Percentiles rank a stretch among this genome's conserved stretches.
These are phyloP conservation scores for Diplodia corticola DNA, from an alignment of 2,329 filamentous ascomycete genomes.

Conservation along the genomic window DNA sequence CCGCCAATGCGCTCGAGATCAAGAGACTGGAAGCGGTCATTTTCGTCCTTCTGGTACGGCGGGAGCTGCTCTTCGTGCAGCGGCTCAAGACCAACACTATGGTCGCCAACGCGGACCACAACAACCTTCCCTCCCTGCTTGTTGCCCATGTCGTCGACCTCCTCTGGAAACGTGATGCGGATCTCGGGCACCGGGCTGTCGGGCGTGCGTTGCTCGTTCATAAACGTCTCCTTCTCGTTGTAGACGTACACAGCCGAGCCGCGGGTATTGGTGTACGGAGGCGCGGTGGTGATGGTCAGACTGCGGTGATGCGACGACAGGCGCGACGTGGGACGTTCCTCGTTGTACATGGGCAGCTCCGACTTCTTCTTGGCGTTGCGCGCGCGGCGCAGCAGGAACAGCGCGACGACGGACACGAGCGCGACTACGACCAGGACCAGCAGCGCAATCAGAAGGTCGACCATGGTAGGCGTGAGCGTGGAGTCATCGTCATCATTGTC, in stretches of 20 bases:
- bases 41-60: constrained; percentile 81
- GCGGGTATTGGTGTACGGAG: constrained; percentile 29
- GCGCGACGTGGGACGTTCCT: constrained; percentile 44
- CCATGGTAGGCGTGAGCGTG: constrained; percentile 61
- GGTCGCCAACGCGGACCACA: constrained; percentile 86
- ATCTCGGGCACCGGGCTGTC: constrained; percentile 87
- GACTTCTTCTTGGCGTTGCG: constrained; percentile 50
- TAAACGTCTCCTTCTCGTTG: constrained; percentile 76
- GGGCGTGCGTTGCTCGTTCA: constrained; percentile 72
- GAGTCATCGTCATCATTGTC: constrained; percentile 43
- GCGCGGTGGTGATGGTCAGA: constrained; percentile 53
- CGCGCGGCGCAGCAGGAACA: constrained; percentile 72
- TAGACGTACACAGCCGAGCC: constrained; percentile 72
- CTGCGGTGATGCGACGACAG: constrained; percentile 55
- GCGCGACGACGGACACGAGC: constrained; percentile 64
- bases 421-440: constrained; percentile 75
- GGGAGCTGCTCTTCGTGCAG: constrained; percentile 72
- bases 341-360: constrained; percentile 70
- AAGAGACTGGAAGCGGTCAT: constrained; percentile 82
- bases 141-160: constrained; percentile 81
- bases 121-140: constrained; percentile 84
- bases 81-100: constrained; percentile 84
- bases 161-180: constrained; percentile 95
- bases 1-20: constrained; percentile 95
- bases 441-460: constrained; percentile 77